phyloP scores from a whole-genome alignment of 2,329 filamentous ascomycete genomes.

The Massarina eburnea region DNA sequence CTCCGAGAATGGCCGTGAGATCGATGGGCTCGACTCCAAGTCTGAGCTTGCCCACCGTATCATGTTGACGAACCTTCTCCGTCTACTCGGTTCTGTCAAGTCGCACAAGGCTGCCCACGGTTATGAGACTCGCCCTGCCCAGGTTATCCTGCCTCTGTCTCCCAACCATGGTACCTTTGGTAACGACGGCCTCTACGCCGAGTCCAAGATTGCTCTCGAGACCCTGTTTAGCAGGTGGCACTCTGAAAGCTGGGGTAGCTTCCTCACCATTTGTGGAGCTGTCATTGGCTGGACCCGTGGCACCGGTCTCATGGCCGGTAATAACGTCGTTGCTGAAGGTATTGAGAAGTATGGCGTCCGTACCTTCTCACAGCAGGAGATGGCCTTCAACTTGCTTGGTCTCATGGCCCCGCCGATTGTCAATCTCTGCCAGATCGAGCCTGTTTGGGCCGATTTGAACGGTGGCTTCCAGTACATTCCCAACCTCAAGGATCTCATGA shows the following conservation, averaged over 20 bases:
- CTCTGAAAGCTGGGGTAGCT: constrained; percentile 95
- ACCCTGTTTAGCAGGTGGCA: constrained; percentile 99
- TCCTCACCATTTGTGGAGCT: constrained; percentile 96
- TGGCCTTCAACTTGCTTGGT: constrained; percentile 97
- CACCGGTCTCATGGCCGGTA: constrained; percentile 95
- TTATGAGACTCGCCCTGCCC: constrained; percentile 92
- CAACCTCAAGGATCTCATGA: constrained; percentile 93
- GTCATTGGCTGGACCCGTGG: constrained; percentile 99
- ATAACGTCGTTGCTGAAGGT: constrained; percentile 96
- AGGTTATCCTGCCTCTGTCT: constrained; percentile 92
- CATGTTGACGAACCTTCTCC: constrained; percentile 96
- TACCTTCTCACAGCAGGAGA: constrained; percentile 98
- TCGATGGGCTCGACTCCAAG: constrained; percentile 94
- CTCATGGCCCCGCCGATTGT: constrained; percentile 94
- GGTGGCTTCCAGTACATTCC: constrained; percentile 97
- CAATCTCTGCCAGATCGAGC: constrained; percentile 92
- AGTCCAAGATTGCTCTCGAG: constrained; percentile 95
- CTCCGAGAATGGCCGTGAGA: constrained; percentile 95
- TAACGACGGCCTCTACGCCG: constrained; percentile 95
- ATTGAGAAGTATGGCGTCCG: constrained; percentile 96
- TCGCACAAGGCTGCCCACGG: constrained; percentile 82
- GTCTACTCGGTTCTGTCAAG: constrained; percentile 89
- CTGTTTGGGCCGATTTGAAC: constrained; percentile 95
- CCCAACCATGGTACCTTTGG: constrained; percentile 99
- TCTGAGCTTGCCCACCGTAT: constrained; percentile 98